Base-by-base conservation (phyloP, 2,329 filamentous ascomycete species). In the Colletotrichum tofieldiae region DNA sequence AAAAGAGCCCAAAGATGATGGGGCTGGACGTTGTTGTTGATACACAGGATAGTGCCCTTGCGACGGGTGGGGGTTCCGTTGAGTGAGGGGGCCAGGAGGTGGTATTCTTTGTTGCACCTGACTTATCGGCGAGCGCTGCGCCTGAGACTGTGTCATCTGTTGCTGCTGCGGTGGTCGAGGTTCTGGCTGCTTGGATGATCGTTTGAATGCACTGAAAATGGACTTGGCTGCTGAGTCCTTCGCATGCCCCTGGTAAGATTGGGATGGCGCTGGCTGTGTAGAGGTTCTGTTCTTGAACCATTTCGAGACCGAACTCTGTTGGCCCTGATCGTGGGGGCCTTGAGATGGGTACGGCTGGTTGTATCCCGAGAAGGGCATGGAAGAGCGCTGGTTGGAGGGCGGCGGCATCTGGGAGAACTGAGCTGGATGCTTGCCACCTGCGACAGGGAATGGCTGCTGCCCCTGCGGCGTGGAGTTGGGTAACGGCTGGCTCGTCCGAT, bases 191-290 rank as follows among this genome's bases (percentile, higher is more conserved):
- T 78, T 79, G 9, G 76, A 73, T 7, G 72, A 71, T 26, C 77
- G 71, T 55, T 78, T 78, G 29, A 79, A 78, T 2, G 75, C 77
- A 16, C 73, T 72, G 45, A 78, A 71, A 8, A 79, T 62, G 8
- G 76, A 75, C 54, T 77, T 77, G 41, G 74, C 63, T 8, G 75
- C 65, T 59, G 77, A 78, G 20, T 75, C 71, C 59, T 77, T 77
- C 18, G 75, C 35, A 23, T 37, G 73, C 5, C 68, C 54, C 29
- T 71, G 67, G 26, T 75, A 67, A 20, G 75, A 59, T 39, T 75
- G 74, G 52, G 29, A 39, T 12, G 56, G 56, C 5, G 23, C 39
- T 49, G 65, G 41, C 32, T 74, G 71, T 23, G 63, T 66, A 23
- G 67, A 64, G 18, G 73, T 32, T 9, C 43, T 71, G 26, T 70